These are phyloP conservation scores for Cardamine occulta DNA, from an alignment of 345 rosid species.

Conservation along the genomic window DNA sequence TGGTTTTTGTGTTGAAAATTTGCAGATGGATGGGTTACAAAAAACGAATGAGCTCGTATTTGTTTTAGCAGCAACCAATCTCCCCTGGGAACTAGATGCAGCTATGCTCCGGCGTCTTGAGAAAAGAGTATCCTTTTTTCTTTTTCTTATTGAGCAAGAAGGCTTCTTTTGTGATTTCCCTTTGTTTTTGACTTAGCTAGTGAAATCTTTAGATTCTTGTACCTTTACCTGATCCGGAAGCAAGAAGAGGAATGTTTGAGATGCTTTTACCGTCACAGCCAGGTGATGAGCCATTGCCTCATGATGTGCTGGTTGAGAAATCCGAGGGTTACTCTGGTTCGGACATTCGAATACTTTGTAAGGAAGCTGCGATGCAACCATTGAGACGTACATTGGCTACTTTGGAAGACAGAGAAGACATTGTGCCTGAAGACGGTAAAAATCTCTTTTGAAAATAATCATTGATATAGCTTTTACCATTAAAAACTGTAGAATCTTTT, in stretches of 20 bases:
- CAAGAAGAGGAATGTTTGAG: constrained; percentile 92
- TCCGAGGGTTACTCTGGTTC: constrained; percentile 93
- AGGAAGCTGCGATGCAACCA: constrained; percentile 98
- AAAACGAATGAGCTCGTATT: constrained; percentile 86
- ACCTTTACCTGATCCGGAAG: constrained; percentile 94
- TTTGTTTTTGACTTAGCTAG: constrained; percentile 44
- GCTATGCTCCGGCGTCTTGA: constrained; percentile 98
- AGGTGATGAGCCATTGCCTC: constrained; percentile 69
- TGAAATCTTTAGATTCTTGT: constrained; percentile 73
- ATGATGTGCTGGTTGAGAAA: constrained; percentile 70
- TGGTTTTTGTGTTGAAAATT: constrained; percentile 12
- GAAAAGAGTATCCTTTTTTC: constrained; percentile 84
- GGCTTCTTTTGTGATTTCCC: not conserved
- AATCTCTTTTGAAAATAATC: constrained; percentile 6
- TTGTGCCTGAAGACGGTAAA: constrained; percentile 82
- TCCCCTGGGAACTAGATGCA: constrained; percentile 98
- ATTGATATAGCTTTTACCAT: not conserved
- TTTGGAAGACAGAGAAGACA: constrained; percentile 65
- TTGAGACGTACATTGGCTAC: constrained; percentile 69
- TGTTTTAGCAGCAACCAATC: constrained; percentile 97
- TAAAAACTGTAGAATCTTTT: constrained; percentile 10
- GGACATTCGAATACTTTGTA: constrained; percentile 84
- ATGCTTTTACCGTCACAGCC: constrained; percentile 65
- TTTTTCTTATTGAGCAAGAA: not conserved
- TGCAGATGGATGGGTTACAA: constrained; percentile 97